Conservation (phyloP, 2,329 filamentous ascomycete species). For the Macrophomina tecta region DNA sequence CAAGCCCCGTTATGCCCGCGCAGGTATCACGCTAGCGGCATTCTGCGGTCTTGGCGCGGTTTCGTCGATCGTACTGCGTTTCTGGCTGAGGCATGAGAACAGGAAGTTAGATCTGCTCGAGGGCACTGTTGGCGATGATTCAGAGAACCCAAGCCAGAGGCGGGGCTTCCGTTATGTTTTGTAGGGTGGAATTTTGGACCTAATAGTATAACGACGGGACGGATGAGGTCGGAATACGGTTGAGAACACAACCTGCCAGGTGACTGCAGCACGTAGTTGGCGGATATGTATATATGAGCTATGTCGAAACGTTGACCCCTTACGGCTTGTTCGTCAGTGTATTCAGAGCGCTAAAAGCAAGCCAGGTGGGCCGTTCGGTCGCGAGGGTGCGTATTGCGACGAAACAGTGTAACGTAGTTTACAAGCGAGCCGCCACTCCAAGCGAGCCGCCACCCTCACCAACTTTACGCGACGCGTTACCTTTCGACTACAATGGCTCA, state of each 20-base stretch:
- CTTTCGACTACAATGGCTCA: too few species aligned
- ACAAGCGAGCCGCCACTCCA: too few species aligned
- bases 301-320: neutral
- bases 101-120: slow-evolving; percentile 13
- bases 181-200: neutral
- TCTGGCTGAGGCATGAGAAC: slow-evolving; percentile 21
- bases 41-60: slow-evolving; percentile 14
- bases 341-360: too few species aligned
- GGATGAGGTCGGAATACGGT: neutral
- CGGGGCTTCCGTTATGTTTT: slow-evolving; percentile 6
- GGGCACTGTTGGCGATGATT: slow-evolving; percentile 5
- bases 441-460: too few species aligned
- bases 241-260: neutral
- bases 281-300: neutral
- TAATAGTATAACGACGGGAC: neutral
- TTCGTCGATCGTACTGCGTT: neutral
- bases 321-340: neutral
- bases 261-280: neutral
- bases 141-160: neutral
- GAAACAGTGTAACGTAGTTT: too few species aligned
- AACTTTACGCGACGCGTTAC: too few species aligned
- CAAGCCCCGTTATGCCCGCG: slow-evolving; percentile 16
- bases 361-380: too few species aligned
- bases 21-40: neutral
- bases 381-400: too few species aligned